phyloP scores from a whole-genome alignment of 768 basidiomycete genomes.

The Lentinula edodes region DNA sequence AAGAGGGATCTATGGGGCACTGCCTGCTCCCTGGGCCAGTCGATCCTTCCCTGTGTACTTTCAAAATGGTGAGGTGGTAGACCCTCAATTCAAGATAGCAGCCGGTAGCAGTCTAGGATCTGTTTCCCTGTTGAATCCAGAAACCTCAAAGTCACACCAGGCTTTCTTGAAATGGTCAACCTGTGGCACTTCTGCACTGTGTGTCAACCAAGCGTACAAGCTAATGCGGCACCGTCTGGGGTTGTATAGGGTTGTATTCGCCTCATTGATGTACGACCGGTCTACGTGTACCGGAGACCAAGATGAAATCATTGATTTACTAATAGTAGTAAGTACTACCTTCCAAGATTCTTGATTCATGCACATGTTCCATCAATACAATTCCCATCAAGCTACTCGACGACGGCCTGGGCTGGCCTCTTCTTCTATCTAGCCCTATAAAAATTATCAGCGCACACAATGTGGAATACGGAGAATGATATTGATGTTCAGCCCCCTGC shows the following conservation, averaged over 20 bases:
- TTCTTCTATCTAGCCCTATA: constrained; percentile 41
- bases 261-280: constrained; percentile 44
- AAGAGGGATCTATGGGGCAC: constrained; percentile 50
- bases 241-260: constrained; percentile 30
- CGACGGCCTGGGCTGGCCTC: constrained; percentile 49
- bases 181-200: constrained; percentile 49
- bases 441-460: constrained; percentile 57
- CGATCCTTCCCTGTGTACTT: constrained; percentile 40
- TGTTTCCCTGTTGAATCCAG: constrained; percentile 18
- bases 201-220: constrained; percentile 39
- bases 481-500: constrained; percentile 48
- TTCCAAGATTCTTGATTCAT: no score
- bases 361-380: not conserved
- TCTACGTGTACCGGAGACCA: constrained; percentile 50
- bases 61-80: constrained; percentile 42
- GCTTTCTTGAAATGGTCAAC: constrained; percentile 55
- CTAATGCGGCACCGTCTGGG: constrained; percentile 25
- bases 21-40: constrained; percentile 30
- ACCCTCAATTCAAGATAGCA: constrained; percentile 34
- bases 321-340: no score
- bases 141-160: constrained; percentile 19
- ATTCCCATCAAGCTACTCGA: constrained; percentile 54
- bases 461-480: constrained; percentile 57
- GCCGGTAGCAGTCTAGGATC: no score
- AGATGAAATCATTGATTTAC: constrained; percentile 52